Percentiles rank a stretch among this genome's conserved stretches.
phyloP scores from a whole-genome alignment of 306 rosid genomes.

The Crataegus laevigata region DNA sequence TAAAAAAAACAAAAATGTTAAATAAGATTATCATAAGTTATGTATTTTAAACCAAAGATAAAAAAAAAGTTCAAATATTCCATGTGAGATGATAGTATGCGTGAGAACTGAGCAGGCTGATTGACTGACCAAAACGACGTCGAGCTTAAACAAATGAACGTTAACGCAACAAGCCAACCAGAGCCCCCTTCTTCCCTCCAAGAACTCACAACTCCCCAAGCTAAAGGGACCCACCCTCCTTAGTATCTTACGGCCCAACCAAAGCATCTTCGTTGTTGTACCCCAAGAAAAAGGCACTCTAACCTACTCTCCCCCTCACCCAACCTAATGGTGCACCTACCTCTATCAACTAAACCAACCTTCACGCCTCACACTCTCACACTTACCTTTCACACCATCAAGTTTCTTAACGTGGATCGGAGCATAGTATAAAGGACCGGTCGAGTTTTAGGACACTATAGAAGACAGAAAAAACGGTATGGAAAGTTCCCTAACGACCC shows the following conservation, averaged over 20 bases:
- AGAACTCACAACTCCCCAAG: background rate
- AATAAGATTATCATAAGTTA: no score
- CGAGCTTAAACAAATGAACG: constrained; percentile 2
- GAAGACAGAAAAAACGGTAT: no score
- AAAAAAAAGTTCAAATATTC: no score
- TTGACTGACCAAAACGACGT: constrained; percentile 1
- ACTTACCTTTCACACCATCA: background rate
- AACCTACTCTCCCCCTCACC: background rate
- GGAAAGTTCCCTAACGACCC: no score
- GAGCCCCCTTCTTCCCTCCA: background rate
- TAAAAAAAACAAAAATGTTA: no score
- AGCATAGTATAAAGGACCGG: background rate
- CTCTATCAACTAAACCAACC: background rate
- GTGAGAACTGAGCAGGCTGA: background rate
- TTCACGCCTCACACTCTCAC: background rate
- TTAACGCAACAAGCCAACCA: no score
- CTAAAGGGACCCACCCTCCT: background rate
- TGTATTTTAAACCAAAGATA: no score
- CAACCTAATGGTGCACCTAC: background rate
- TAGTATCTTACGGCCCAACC: background rate
- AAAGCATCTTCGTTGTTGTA: background rate
- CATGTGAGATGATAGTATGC: background rate
- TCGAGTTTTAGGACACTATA: background rate
- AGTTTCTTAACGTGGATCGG: no score
- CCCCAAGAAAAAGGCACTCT: background rate